Percentiles rank a stretch among this genome's conserved stretches.
Conservation (phyloP, 2,329 filamentous ascomycete species). For the Cladosporium sp. region DNA sequence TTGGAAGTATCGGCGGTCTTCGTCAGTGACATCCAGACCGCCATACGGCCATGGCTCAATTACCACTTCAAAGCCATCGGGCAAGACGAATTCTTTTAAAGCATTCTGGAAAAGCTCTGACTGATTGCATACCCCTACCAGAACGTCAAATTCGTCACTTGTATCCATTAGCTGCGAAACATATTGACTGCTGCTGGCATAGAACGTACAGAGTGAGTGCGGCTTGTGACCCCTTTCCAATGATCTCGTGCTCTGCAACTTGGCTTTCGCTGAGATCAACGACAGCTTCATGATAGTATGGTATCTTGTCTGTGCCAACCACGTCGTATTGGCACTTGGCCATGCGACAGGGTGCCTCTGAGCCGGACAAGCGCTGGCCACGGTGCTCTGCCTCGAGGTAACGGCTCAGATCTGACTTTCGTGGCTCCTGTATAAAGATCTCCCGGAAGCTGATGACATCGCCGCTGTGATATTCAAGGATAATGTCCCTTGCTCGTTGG, state of each 20-base stretch:
- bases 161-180: background rate
- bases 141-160: slow-evolving; percentile 41
- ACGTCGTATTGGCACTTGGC: slow-evolving; percentile 56
- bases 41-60: slow-evolving; percentile 32
- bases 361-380: slow-evolving; percentile 16
- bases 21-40: slow-evolving; percentile 26
- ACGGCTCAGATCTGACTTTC: slow-evolving; percentile 26
- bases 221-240: slow-evolving; percentile 27
- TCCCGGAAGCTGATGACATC: slow-evolving; percentile 23
- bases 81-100: slow-evolving; percentile 53
- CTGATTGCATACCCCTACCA: slow-evolving; percentile 47
- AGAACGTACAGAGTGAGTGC: slow-evolving; percentile 24
- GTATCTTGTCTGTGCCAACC: slow-evolving; percentile 46
- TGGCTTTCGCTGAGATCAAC: slow-evolving; percentile 26
- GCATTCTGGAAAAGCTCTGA: slow-evolving; percentile 50
- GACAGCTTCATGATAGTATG: slow-evolving; percentile 52
- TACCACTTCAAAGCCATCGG: slow-evolving; percentile 39
- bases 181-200: background rate
- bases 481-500: background rate
- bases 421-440: slow-evolving; percentile 29
- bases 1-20: slow-evolving; percentile 28
- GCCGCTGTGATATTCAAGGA: background rate
- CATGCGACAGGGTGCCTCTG: slow-evolving; percentile 36
- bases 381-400: slow-evolving; percentile 31
- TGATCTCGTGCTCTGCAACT: slow-evolving; percentile 26